Evolutionary conservation across 441 rosid genomes (phyloP), one percentile per base, ranked within the genome.

Genomic region (Raphanus hybrid): DNA sequence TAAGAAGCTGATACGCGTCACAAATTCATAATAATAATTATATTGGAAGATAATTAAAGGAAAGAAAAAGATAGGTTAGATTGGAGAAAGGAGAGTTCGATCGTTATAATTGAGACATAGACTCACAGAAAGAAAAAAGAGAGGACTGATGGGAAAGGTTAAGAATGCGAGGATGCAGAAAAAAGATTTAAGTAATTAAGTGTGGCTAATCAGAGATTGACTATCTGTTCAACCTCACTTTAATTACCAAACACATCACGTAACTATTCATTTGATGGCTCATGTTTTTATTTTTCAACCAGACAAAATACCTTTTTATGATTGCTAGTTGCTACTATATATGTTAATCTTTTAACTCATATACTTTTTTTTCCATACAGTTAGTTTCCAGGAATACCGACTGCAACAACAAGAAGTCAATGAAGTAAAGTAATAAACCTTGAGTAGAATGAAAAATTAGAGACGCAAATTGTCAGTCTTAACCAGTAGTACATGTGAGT

Each of bases 31-130:
- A 23, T 16, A 7, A n/a, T 62, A n/a, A n/a, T 62, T 39, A 69
- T 37, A 54, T 23, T 39, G 55, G 48, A 76, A 37, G 23, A 70
- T 76, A 39, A 70, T 11, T 63, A 70, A 41, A 62, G 70, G 48
- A 39, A 15, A 37, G 48, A 62, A 63, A 70, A 70, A 54, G 32
- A 76, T n/a, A 54, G 48, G 34, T 61, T 69, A 11, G 12, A 76
- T 63, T 54, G 59, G 59, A 9, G 26, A 16, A 16, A 54, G 7
- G 26, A 54, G 23, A 54, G 59, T 54, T 52, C 63, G 75, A 76
- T 76, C 70, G 70, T 57, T 76, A 69, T 69, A 69, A 63, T 63
- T 69, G 80, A 54, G 80, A 70, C 75, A 68, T 26, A 14, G 63
- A 68, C 29, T 60, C 45, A 9, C 15, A 55, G 16, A n/a, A 67